Evolutionary conservation across 306 rosid species (phyloP).

Genomic region (Cicer yamashitae): DNA sequence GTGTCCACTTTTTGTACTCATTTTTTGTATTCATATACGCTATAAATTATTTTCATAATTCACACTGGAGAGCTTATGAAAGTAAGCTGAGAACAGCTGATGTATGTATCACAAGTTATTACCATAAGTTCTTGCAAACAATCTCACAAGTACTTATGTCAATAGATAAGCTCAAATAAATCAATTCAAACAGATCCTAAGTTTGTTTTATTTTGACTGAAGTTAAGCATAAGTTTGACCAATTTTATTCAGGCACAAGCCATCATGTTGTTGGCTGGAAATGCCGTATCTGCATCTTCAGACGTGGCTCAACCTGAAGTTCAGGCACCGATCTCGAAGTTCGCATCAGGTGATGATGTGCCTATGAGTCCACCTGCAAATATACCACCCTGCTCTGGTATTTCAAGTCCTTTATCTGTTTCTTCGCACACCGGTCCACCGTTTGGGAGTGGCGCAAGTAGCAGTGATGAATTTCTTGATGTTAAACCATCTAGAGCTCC

Average conservation of each 20-base stretch:
- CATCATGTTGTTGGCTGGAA: slow-evolving; percentile 76
- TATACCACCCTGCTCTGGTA: slow-evolving; percentile 53
- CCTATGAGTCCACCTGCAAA: slow-evolving; percentile 53
- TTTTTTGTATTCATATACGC: background rate
- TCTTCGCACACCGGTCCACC: slow-evolving; percentile 72
- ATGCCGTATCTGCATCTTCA: slow-evolving; percentile 48
- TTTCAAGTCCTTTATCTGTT: slow-evolving; percentile 76
- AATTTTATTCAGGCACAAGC: slow-evolving; percentile 73
- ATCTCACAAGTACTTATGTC: too few species aligned
- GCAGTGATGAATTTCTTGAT: slow-evolving; percentile 68
- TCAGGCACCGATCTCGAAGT: slow-evolving; percentile 53
- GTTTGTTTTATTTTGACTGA: background rate
- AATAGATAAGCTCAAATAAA: too few species aligned
- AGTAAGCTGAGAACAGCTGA: too few species aligned
- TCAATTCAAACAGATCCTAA: background rate
- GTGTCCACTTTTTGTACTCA: too few species aligned
- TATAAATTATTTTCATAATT: background rate
- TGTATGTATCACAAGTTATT: too few species aligned
- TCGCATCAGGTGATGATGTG: slow-evolving; percentile 52
- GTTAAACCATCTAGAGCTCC: slow-evolving; percentile 59
- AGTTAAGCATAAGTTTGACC: slow-evolving; percentile 36
- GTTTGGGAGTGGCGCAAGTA: slow-evolving; percentile 73
- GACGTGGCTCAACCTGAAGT: slow-evolving; percentile 51
- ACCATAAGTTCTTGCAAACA: too few species aligned
- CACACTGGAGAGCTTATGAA: background rate